Evolutionary conservation across 306 rosid species (phyloP).

Genomic region (Cicer bijugum): DNA sequence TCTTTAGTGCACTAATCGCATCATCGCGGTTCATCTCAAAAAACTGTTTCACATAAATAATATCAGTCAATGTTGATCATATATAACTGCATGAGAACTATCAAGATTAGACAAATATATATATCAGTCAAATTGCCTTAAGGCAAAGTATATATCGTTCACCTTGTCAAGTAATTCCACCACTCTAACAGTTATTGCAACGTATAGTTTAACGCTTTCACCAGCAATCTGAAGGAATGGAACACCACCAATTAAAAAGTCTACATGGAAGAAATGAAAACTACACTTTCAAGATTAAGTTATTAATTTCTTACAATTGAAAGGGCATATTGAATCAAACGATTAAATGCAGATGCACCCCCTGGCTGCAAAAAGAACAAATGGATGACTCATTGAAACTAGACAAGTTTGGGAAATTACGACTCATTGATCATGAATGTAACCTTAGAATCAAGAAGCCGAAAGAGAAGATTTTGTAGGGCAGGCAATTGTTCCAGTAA

Average conservation of each 20-base stretch:
- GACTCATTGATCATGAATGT: slow-evolving; percentile 15
- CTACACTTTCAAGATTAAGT: neutral
- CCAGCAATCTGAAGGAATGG: slow-evolving; percentile 60
- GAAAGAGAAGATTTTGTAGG: slow-evolving; percentile 73
- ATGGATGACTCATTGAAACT: slow-evolving; percentile 11
- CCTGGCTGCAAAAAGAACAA: slow-evolving; percentile 62
- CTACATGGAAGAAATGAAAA: slow-evolving; percentile 23
- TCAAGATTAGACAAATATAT: no score
- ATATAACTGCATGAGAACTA: neutral
- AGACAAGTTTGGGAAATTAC: neutral
- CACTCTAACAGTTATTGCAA: slow-evolving; percentile 75
- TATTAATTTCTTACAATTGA: slow-evolving; percentile 60
- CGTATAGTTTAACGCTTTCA: slow-evolving; percentile 79
- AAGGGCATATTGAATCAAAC: slow-evolving; percentile 75
- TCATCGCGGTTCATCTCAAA: slow-evolving; percentile 84
- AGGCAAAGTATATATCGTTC: slow-evolving; percentile 4
- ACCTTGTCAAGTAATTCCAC: slow-evolving; percentile 90
- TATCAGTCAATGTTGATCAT: neutral
- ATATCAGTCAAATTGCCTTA: neutral
- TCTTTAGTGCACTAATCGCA: slow-evolving; percentile 74
- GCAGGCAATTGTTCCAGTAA: slow-evolving; percentile 83
- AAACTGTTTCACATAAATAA: slow-evolving; percentile 54
- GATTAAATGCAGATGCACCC: slow-evolving; percentile 67
- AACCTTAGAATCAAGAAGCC: slow-evolving; percentile 89
- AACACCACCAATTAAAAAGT: slow-evolving; percentile 18